Evolutionary conservation across 192 early-diverging fungal genomes (phyloP).

Genomic region (Chytriomyces sp.): DNA sequence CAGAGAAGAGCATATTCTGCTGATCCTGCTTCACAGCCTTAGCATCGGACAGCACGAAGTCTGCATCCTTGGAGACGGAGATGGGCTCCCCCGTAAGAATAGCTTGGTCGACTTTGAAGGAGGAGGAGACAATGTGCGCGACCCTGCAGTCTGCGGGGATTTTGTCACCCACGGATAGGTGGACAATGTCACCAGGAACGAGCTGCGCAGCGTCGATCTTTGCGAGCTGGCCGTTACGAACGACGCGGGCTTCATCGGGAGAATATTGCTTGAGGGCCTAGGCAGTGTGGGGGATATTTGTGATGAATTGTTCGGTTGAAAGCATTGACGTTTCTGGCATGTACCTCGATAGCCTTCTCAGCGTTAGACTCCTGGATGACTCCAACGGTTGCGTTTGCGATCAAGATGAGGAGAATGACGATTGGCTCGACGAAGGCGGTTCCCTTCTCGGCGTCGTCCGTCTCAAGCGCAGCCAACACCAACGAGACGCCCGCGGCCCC

Average conservation of each 20-base stretch:
- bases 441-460: slow-evolving; percentile 56
- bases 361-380: slow-evolving; percentile 96
- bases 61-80: slow-evolving; percentile 81
- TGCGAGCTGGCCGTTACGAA: slow-evolving; percentile 70
- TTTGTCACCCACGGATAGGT: slow-evolving; percentile 91
- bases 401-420: slow-evolving; percentile 96
- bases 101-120: slow-evolving; percentile 94
- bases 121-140: slow-evolving; percentile 73
- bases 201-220: slow-evolving; percentile 77
- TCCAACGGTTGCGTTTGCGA: slow-evolving; percentile 97
- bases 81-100: slow-evolving; percentile 95
- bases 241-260: slow-evolving; percentile 90
- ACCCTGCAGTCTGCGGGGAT: slow-evolving; percentile 96
- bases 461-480: slow-evolving; percentile 87
- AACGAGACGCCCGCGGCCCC: slow-evolving; percentile 90
- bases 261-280: slow-evolving; percentile 93
- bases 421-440: slow-evolving; percentile 95
- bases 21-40: slow-evolving; percentile 94
- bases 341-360: slow-evolving; percentile 94
- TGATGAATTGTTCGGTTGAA: too few relatives aligned
- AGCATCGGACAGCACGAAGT: slow-evolving; percentile 60
- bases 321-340: background rate
- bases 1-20: slow-evolving; percentile 95
- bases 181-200: slow-evolving; percentile 96
- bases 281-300: too few relatives aligned